Percentiles rank a stretch among this genome's conserved stretches.
Evolutionary conservation across 2,329 filamentous ascomycete species (phyloP).

Genomic region (Chrysosporium queenslandicum): DNA sequence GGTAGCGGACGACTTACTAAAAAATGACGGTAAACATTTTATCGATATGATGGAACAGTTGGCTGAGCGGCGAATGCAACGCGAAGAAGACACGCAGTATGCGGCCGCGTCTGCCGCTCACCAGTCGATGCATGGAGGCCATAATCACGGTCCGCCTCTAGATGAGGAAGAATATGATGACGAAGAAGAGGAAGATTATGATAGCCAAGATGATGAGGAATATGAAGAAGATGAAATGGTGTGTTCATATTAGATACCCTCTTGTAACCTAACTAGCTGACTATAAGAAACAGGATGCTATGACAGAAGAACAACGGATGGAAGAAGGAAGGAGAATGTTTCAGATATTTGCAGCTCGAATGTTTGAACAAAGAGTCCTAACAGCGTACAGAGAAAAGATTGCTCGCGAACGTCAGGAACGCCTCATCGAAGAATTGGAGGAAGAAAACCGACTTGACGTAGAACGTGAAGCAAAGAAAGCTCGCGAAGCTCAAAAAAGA

Average conservation of each 20-base stretch:
- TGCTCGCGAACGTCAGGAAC: conserved; percentile 79
- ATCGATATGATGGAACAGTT: conserved; percentile 99
- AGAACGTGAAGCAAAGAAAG: conserved; percentile 82
- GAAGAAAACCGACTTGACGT: conserved; percentile 69
- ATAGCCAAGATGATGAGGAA: conserved; percentile 54
- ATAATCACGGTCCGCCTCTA: conserved; percentile 62
- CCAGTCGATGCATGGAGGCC: conserved; percentile 54
- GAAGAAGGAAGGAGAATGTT: conserved; percentile 98
- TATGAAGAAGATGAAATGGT: conserved; percentile 59
- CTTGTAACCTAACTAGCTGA: conserved; percentile 16
- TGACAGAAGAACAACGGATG: conserved; percentile 98
- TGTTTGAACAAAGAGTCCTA: conserved; percentile 96
- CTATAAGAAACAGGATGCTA: conserved; percentile 60
- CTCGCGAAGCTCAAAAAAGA: conserved; percentile 85
- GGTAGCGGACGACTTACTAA: conserved; percentile 93
- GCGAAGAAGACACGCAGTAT: conserved; percentile 78
- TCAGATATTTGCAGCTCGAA: conserved; percentile 95
- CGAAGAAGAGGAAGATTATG: conserved; percentile 63
- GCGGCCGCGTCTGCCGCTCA: conserved; percentile 51
- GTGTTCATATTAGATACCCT: conserved; percentile 17
- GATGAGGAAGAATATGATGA: conserved; percentile 66
- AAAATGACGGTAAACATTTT: conserved; percentile 98
- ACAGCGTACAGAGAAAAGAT: conserved; percentile 98
- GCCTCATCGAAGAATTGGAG: conserved; percentile 80
- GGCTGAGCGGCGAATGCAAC: conserved; percentile 91